phyloP scores from a whole-genome alignment of 1,284 basidiomycete genomes.

The Ceratobasidium sp. region DNA sequence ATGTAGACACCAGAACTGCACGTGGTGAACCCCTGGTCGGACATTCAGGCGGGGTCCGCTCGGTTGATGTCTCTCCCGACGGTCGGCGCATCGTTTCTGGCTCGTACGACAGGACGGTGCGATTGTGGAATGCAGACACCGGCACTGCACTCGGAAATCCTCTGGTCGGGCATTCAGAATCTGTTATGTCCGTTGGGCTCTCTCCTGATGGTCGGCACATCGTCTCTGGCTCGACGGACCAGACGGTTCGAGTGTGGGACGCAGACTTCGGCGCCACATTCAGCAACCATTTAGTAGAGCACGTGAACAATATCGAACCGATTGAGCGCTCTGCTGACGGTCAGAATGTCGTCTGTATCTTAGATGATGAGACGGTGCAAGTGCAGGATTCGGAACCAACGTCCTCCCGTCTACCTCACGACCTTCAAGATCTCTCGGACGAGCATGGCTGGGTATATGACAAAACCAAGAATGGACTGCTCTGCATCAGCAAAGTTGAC shows the following conservation, averaged over 20 bases:
- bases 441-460: too few relatives aligned
- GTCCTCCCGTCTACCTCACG: too few relatives aligned
- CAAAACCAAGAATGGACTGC: too few relatives aligned
- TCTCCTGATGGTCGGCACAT: not conserved
- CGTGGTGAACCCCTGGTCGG: not conserved
- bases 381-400: too few relatives aligned
- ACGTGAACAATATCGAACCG: too few relatives aligned
- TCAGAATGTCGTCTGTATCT: too few relatives aligned
- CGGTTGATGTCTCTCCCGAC: constrained; percentile 51
- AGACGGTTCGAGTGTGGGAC: not conserved
- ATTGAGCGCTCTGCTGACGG: too few relatives aligned
- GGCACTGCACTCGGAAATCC: constrained; percentile 6
- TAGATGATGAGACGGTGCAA: too few relatives aligned
- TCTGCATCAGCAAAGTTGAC: too few relatives aligned
- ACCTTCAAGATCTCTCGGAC: too few relatives aligned
- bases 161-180: not conserved
- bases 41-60: constrained; percentile 34
- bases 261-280: too few relatives aligned
- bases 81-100: constrained; percentile 50
- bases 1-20: not conserved
- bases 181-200: not conserved
- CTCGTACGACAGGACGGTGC: constrained; percentile 43
- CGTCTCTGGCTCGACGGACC: not conserved
- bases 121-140: constrained; percentile 48
- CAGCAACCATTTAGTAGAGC: too few relatives aligned